Conservation (phyloP, 108 stramenopile genomes). For the Cyclotella choctawhatcheeana region DNA sequence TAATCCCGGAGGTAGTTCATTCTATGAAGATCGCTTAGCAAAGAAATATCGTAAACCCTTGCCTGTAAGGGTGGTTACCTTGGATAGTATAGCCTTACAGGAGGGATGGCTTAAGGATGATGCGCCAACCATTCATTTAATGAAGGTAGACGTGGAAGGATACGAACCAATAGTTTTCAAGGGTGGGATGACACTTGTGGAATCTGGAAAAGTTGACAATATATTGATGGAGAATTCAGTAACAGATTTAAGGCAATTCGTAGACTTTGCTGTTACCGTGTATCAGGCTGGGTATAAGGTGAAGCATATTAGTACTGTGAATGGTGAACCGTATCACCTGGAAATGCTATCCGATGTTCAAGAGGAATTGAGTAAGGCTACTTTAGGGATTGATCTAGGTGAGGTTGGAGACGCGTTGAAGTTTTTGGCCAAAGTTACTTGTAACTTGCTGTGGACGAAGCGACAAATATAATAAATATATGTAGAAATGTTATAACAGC, state of each 20-base stretch:
- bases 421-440: constrained; percentile 34
- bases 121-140: constrained; percentile 11
- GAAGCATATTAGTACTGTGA: constrained; percentile 19
- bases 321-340: constrained; percentile 45
- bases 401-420: constrained; percentile 10
- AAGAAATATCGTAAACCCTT: constrained; percentile 36
- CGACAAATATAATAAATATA: not conserved
- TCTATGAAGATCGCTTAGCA: constrained; percentile 33
- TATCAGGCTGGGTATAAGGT: constrained; percentile 33
- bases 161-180: constrained; percentile 31
- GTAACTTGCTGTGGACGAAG: constrained; percentile 35
- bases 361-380: not conserved
- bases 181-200: constrained; percentile 21
- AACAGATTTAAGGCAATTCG: constrained; percentile 5
- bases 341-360: constrained; percentile 13
- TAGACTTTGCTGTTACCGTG: constrained; percentile 8
- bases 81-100: constrained; percentile 34
- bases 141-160: constrained; percentile 50
- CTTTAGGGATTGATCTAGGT: not conserved
- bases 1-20: constrained; percentile 38
- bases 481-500: too few species aligned
- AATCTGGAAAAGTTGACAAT: constrained; percentile 31
- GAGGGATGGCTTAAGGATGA: constrained; percentile 35
- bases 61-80: constrained; percentile 24
- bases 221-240: constrained; percentile 44